Conservation (phyloP, 2,329 filamentous ascomycete genomes). For the Periconia macrospinosa region DNA sequence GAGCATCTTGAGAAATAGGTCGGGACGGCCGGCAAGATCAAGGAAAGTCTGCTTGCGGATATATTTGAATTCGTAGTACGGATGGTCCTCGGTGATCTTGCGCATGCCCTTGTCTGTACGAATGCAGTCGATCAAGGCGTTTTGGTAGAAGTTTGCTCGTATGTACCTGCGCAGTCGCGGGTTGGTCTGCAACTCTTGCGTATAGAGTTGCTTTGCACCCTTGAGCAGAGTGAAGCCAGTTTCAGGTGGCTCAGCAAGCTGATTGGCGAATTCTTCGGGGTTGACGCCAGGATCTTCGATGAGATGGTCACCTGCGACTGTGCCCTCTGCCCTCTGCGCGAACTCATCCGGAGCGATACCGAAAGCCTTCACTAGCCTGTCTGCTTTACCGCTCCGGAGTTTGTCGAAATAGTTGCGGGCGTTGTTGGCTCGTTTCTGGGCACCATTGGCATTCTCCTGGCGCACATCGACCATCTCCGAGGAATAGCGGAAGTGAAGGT, state of each 20-base stretch:
- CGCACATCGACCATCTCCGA: conserved; percentile 80
- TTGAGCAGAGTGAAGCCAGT: conserved; percentile 75
- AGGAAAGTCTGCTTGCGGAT: conserved; percentile 83
- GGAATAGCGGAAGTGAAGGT: conserved; percentile 91
- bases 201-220: conserved; percentile 83
- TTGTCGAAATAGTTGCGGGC: conserved; percentile 81
- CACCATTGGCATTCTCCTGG: conserved; percentile 64
- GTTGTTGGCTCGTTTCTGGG: conserved; percentile 79
- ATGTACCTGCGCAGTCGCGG: conserved; percentile 89
- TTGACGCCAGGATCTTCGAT: conserved; percentile 80
- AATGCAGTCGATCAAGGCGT: conserved; percentile 81
- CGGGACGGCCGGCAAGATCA: conserved; percentile 79
- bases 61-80: conserved; percentile 98
- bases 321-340: conserved; percentile 79
- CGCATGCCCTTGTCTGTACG: conserved; percentile 93
- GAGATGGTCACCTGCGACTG: conserved; percentile 64
- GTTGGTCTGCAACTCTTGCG: conserved; percentile 85
- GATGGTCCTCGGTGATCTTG: conserved; percentile 91
- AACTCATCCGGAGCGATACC: conserved; percentile 88
- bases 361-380: conserved; percentile 82
- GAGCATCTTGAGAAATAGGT: conserved; percentile 95
- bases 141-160: conserved; percentile 78
- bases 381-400: conserved; percentile 77
- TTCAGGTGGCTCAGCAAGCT: conserved; percentile 51
- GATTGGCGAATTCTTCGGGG: conserved; percentile 86